Percentiles rank a stretch among this genome's conserved stretches.
Conservation (phyloP, 1,284 basidiomycete genomes). For the Tilletia caries region DNA sequence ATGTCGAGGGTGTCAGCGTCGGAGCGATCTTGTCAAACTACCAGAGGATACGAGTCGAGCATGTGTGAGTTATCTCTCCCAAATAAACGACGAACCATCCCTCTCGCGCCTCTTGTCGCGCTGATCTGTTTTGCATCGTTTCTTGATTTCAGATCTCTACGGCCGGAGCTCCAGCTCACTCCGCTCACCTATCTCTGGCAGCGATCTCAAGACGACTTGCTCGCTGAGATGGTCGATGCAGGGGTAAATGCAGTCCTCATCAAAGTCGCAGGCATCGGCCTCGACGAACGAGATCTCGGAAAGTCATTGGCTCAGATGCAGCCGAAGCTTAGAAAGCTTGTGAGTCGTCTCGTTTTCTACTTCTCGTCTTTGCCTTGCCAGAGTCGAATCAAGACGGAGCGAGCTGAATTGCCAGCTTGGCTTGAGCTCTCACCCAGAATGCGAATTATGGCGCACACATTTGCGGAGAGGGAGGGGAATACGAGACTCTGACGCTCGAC, state of each 20-base stretch:
- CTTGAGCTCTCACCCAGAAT: constrained; percentile 60
- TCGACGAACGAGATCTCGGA: constrained; percentile 72
- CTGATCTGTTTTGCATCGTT: neutral
- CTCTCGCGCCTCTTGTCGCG: neutral
- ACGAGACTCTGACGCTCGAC: constrained; percentile 88
- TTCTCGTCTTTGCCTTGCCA: too few relatives aligned
- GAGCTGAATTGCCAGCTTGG: too few relatives aligned
- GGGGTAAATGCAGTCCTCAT: constrained; percentile 82
- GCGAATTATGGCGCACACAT: constrained; percentile 81
- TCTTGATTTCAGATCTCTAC: constrained; percentile 14
- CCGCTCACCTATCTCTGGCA: constrained; percentile 93
- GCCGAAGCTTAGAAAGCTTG: constrained; percentile 69
- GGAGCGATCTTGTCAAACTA: constrained; percentile 98
- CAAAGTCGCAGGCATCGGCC: constrained; percentile 92
- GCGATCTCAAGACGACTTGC: constrained; percentile 75
- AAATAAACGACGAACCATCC: too few relatives aligned
- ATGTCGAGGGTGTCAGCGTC: constrained; percentile 81
- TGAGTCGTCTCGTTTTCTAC: constrained; percentile 58
- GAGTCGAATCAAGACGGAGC: neutral
- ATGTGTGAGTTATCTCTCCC: constrained; percentile 63
- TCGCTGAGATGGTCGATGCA: constrained; percentile 78
- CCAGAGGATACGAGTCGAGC: constrained; percentile 92
- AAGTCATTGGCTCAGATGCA: constrained; percentile 73
- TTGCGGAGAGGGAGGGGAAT: constrained; percentile 97
- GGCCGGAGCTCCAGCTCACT: constrained; percentile 66